phyloP scores from a whole-genome alignment of 1,139 yeast species.

The Taphrina wiesneri region DNA sequence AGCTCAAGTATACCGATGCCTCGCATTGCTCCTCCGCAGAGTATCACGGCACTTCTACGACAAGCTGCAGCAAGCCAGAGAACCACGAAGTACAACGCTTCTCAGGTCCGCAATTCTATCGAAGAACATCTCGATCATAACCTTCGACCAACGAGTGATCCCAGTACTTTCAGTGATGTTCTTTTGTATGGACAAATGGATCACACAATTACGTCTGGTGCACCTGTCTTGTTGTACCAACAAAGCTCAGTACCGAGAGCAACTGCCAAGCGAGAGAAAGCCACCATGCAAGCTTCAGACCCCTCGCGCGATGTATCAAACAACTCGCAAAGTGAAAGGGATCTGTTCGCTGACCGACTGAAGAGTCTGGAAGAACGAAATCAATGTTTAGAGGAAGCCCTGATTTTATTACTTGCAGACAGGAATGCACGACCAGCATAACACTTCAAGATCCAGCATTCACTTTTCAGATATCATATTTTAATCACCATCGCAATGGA shows the following conservation, averaged over 20 bases:
- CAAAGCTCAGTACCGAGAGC: not conserved
- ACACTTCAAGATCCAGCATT: too few species aligned
- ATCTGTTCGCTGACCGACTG: not conserved
- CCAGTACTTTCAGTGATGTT: not conserved
- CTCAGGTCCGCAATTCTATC: not conserved
- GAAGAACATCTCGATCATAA: not conserved
- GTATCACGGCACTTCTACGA: not conserved
- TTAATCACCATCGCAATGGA: too few species aligned
- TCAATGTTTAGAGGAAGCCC: not conserved
- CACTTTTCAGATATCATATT: too few species aligned
- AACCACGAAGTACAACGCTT: not conserved
- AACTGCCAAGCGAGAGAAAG: not conserved
- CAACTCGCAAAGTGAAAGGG: not conserved
- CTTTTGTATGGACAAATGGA: constrained; percentile 7
- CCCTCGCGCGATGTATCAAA: not conserved
- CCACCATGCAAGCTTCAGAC: not conserved
- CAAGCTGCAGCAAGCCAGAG: not conserved
- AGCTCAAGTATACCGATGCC: not conserved
- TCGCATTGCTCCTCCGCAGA: not conserved
- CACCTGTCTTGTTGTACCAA: not conserved
- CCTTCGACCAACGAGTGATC: not conserved
- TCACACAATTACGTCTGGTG: constrained; percentile 1
- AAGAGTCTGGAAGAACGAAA: not conserved
- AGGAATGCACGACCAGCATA: not conserved
- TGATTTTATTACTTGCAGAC: not conserved